Evolutionary conservation across 345 rosid genomes (phyloP), one percentile per base, ranked within the genome.

Genomic region (Abelmoschus esculentus): DNA sequence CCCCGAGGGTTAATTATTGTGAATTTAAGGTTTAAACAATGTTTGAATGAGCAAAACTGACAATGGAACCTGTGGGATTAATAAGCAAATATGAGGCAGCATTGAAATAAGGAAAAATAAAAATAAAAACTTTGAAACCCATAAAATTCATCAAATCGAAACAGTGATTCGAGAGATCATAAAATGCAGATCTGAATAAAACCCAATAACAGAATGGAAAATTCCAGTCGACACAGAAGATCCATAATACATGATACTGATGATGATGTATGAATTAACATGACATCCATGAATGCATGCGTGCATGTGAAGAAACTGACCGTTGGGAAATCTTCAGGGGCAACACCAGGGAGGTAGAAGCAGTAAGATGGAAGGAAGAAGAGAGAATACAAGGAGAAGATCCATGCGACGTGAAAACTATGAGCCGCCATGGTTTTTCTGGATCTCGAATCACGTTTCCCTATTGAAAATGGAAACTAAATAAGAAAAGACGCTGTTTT

Each of bases 341-440:
- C 44, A 36, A 70, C 73, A n/a, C 73, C 73, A 32, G 73, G 73
- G 46, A 70, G 73, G 57, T 70, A 70, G 66, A 70, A 70, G 66
- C 58, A 60, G 60, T 59, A 44, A 7, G 55, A 55, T 46, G 15
- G 31, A 19, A 60, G 28, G 46, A 22, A 31, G 56, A 46, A 59
- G 58, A 70, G 44, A 70, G 42, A 31, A 28, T 60, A 42, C 56
- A 61, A 31, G 8, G 73, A 70, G 31, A 31, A 31, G 58, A 60
- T 60, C 73, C 58, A 60, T 28, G 53, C 11, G 10, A 59, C 44
- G 40, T 59, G 28, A n/a, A 29, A 17, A 19, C 44, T 42, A 46
- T 17, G 57, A 59, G 46, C 17, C 73, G 56, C 73, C 73, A 70
- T 70, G 66, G 72, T 22, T 22, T 42, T 3, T 17, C 57, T 22